Percentiles rank a stretch among this genome's conserved stretches.
Evolutionary conservation across 805 yeast species (phyloP).

Genomic region (Starmerella vaccinii): DNA sequence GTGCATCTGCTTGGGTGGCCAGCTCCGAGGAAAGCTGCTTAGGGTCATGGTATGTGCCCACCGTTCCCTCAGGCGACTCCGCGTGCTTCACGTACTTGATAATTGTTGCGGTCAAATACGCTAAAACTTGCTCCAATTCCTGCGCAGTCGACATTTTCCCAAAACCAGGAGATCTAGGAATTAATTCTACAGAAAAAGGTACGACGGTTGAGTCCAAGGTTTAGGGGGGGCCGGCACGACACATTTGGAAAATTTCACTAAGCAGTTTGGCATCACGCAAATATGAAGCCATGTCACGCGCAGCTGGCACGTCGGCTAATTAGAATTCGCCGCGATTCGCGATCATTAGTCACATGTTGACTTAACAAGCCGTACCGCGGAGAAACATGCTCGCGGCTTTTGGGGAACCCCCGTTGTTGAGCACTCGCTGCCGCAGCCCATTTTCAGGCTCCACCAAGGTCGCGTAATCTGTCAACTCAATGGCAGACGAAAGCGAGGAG

Average conservation of each 20-base stretch:
- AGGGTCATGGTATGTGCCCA: constrained; percentile 42
- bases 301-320: neutral
- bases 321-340: neutral
- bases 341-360: too few relatives aligned
- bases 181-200: neutral
- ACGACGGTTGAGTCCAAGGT: neutral
- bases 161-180: too few relatives aligned
- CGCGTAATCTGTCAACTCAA: too few relatives aligned
- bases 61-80: constrained; percentile 37
- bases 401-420: too few relatives aligned
- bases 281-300: neutral
- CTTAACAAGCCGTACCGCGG: neutral
- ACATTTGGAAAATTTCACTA: neutral
- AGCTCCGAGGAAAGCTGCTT: constrained; percentile 34
- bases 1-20: constrained; percentile 27
- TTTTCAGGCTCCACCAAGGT: too few relatives aligned
- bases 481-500: constrained; percentile 8
- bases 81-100: constrained; percentile 43
- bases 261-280: neutral
- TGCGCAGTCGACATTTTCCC: constrained; percentile 28
- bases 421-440: too few relatives aligned
- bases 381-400: too few relatives aligned
- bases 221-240: neutral
- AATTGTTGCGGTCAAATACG: constrained; percentile 43
- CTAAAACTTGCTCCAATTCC: constrained; percentile 45